Percentiles rank a stretch among this genome's conserved stretches.
Conservation (phyloP, 2,329 filamentous ascomycete species). For the Neurospora sp. region DNA sequence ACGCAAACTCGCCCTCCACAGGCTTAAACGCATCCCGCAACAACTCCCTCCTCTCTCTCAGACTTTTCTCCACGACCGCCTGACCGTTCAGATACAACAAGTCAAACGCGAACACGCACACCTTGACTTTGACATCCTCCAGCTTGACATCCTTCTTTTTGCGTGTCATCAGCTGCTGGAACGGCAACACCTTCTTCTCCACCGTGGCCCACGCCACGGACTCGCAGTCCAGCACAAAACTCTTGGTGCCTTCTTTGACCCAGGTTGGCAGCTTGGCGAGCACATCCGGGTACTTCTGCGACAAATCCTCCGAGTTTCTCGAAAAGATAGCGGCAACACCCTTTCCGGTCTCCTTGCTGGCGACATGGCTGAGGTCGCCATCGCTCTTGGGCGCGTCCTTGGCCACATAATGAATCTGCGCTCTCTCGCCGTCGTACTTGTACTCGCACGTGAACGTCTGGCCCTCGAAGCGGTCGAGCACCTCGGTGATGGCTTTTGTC, state of each 20-base stretch:
- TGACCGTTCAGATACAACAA: slow-evolving; percentile 88
- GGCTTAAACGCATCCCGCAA: slow-evolving; percentile 64
- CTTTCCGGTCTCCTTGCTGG: slow-evolving; percentile 54
- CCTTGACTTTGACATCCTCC: slow-evolving; percentile 91
- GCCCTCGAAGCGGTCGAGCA: slow-evolving; percentile 89
- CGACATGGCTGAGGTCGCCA: slow-evolving; percentile 56
- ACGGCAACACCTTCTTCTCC: slow-evolving; percentile 92
- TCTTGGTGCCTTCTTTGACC: slow-evolving; percentile 83
- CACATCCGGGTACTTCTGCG: slow-evolving; percentile 96
- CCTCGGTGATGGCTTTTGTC: slow-evolving; percentile 95
- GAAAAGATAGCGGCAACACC: slow-evolving; percentile 93
- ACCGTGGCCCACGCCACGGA: slow-evolving; percentile 93
- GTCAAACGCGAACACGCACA: slow-evolving; percentile 96
- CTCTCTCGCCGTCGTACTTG: slow-evolving; percentile 96
- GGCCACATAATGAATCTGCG: slow-evolving; percentile 96
- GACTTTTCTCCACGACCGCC: slow-evolving; percentile 72
- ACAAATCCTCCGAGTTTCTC: slow-evolving; percentile 91
- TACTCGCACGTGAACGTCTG: slow-evolving; percentile 97
- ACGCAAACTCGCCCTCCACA: slow-evolving; percentile 81
- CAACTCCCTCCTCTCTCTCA: slow-evolving; percentile 73
- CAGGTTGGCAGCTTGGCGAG: slow-evolving; percentile 77
- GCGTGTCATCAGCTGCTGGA: slow-evolving; percentile 95
- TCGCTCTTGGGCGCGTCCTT: slow-evolving; percentile 50
- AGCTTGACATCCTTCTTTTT: slow-evolving; percentile 96
- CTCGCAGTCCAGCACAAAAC: slow-evolving; percentile 97